Base-by-base conservation (phyloP, 108 stramenopile genomes). In the Seminavis robusta region DNA sequence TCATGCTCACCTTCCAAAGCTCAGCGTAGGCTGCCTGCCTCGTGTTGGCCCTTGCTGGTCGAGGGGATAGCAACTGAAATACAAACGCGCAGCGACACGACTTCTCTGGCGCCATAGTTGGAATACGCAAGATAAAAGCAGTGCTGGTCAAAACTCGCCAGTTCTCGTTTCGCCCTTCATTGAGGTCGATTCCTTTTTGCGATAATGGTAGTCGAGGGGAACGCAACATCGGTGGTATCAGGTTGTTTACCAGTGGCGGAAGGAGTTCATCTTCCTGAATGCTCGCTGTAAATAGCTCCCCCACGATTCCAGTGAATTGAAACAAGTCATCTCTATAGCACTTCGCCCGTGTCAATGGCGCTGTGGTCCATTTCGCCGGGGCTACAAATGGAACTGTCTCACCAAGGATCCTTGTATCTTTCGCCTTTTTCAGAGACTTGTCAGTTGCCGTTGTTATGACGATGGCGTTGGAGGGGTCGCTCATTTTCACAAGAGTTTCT, bases 61-160 rank as follows among this genome's bases (percentile, higher is more conserved):
- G 63, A 3, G 80, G 63, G 1, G 78, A 84, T 27, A 90, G 69
- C 15, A 90, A 41, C 59, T 90, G 81, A 5, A 90, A 39, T 15
- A 86, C 79, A 63, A 84, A 77, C 6, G 51, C 69, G 33, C 78
- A 77, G n/a, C 85, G 67, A 32, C 78, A 55, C 1, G 77, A 50
- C 21, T 74, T 68, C 47, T 90, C 88, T 4, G 88, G 83, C 0
- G 52, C 8, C 83, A 84, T 27, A 59, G 16, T 27, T 53, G 59
- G 19, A 59, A 5, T 24, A 33, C 26, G 9, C 26, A 3, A 30
- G 13, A 31, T 23, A 19, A 9, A 7, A 6, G 45, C 15, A n/a
- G 13, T 8, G 4, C 29, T 34, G 21, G 13, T 19, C 17, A 59
- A 29, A 6, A 54, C 41, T 29, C 21, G 30, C 62, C 43, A 47